Evolutionary conservation across 495 filamentous ascomycete species (phyloP), one percentile per base, ranked within the genome.

Genomic region (Tricharina praecox): DNA sequence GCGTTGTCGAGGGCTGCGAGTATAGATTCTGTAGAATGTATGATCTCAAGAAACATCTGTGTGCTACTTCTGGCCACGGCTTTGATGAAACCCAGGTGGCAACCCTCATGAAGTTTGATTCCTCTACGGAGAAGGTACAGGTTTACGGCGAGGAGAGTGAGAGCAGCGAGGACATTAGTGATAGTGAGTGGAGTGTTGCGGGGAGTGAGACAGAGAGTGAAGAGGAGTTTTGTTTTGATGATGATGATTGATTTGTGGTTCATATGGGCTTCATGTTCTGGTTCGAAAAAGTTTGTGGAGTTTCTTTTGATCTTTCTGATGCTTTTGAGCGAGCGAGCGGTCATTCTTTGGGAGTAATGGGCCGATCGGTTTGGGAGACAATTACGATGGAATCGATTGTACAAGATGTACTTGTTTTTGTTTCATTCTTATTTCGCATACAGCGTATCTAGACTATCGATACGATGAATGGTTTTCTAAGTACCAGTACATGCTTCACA

Each of bases 21-120:
- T 59, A 53, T 35, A 43, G 57, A 15, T 59, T 55, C 30, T 48
- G 20, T 16, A 59, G 57, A 28, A 26, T 55, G 26, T 53, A 50
- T 34, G 57, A 59, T 43, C 23, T 60, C 25, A 53, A 32, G 34
- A 26, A 30, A n/a, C 57, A 60, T 49, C 33, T 60, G 24, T 24
- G 36, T 30, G 44, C 56, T 11, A 16, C 16, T 25, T 56, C 56
- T 7, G 44, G 21, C 8, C 56, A 59, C 23, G 56, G 39, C 1
- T 52, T 59, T 7, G 41, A 35, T 16, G 55, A 51, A 18, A 26
- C 25, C 9, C 51, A 59, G 32, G 51, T 59, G n/a, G 56, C 51
- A 18, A 23, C 24, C 3, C 18, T 43, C 7, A 43, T 43, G 19
- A 43, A 43, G 19, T 8, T 1, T 1, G 20, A 26, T 19, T 10